Conservation (phyloP, 345 rosid genomes). For the Xanthoceras sorbifolium region DNA sequence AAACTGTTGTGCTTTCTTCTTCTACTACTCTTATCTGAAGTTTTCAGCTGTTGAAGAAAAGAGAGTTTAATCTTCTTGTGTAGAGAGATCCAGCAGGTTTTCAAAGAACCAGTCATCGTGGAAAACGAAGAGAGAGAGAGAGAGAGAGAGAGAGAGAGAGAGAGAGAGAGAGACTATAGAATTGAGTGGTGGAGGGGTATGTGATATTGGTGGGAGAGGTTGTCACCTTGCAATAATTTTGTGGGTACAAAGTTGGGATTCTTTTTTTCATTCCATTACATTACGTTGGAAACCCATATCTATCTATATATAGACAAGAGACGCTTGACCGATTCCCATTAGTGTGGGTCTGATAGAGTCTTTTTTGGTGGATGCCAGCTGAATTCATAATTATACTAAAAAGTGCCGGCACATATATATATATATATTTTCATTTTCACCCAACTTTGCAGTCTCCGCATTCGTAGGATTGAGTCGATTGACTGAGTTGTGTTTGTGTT, state of each 20-base stretch:
- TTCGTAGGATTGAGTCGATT: background rate
- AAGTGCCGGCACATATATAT: constrained; percentile 14
- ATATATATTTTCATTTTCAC: constrained; percentile 19
- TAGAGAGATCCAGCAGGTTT: constrained; percentile 27
- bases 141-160: background rate
- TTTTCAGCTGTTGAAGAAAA: constrained; percentile 6
- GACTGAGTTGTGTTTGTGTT: background rate
- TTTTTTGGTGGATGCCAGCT: constrained; percentile 25
- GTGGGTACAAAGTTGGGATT: background rate
- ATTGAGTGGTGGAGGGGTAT: background rate
- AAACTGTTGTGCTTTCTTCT: constrained; percentile 5
- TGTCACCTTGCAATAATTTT: constrained; percentile 25
- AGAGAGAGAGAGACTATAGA: background rate
- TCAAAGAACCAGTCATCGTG: constrained; percentile 25
- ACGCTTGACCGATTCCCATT: background rate
- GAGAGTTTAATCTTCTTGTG: constrained; percentile 2
- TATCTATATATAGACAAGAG: background rate
- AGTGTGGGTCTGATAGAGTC: constrained; percentile 14
- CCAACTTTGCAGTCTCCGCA: constrained; percentile 11
- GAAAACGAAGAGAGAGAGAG: background rate
- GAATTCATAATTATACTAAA: background rate
- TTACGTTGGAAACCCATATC: background rate
- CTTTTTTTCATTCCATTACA: background rate
- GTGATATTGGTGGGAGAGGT: background rate
- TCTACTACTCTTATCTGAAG: constrained; percentile 4